A percentile compares a stretch with the other conserved stretches of the same genome.
These are phyloP conservation scores for Coemansia reversa DNA, from an alignment of 192 early-diverging fungal genomes.

Conservation along the genomic window DNA sequence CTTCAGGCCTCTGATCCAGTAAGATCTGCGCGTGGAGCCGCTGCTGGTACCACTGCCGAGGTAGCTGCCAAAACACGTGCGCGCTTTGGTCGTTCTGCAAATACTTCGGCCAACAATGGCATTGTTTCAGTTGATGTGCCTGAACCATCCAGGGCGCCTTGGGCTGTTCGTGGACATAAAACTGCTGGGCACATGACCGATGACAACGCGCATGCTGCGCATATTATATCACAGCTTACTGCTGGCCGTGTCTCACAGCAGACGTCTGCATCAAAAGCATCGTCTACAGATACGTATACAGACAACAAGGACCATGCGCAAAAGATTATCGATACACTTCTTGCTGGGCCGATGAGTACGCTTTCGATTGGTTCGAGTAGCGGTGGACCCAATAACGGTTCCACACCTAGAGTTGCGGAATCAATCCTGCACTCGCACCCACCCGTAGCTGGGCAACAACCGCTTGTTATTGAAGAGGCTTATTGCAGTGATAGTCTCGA, in stretches of 20 bases:
- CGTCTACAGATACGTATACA: background rate
- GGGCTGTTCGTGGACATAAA: constrained; percentile 13
- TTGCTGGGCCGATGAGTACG: constrained; percentile 31
- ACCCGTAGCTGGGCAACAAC: constrained; percentile 33
- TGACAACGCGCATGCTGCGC: constrained; percentile 24
- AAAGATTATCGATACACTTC: constrained; percentile 44
- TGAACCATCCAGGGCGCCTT: constrained; percentile 40
- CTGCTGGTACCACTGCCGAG: constrained; percentile 18
- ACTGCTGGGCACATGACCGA: background rate
- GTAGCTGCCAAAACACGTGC: constrained; percentile 25
- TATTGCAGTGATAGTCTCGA: constrained; percentile 52
- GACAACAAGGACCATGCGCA: constrained; percentile 27
- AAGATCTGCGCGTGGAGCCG: background rate
- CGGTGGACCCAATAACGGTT: background rate
- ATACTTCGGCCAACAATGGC: background rate
- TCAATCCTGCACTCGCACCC: constrained; percentile 22
- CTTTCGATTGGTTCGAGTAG: constrained; percentile 10
- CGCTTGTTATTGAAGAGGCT: constrained; percentile 45
- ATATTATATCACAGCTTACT: constrained; percentile 38
- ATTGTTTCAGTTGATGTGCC: constrained; percentile 21
- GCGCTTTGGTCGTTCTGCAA: constrained; percentile 8
- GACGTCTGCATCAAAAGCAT: background rate
- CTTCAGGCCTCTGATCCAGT: constrained; percentile 18
- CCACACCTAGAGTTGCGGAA: background rate
- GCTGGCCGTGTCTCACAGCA: constrained; percentile 7